Conservation (phyloP, 495 filamentous ascomycete genomes). For the Lasiosphaeria hispida region DNA sequence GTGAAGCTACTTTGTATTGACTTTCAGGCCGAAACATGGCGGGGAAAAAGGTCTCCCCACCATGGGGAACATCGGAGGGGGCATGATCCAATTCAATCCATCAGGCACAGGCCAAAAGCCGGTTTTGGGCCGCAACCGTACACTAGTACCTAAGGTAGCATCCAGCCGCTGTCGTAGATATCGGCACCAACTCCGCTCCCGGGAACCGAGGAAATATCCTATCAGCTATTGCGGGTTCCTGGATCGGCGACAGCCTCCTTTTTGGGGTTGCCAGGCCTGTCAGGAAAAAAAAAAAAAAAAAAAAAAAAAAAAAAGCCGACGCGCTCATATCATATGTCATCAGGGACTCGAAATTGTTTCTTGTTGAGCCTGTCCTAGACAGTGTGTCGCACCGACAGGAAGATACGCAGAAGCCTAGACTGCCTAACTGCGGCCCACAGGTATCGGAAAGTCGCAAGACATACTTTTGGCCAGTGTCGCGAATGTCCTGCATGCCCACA, state of each 20-base stretch:
- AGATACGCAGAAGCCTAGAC: background rate
- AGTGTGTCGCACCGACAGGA: slow-evolving; percentile 4
- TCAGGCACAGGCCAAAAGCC: no score
- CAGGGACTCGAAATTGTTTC: slow-evolving; percentile 6
- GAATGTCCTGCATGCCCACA: no score
- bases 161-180: no score
- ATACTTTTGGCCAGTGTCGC: no score
- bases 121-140: background rate
- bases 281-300: background rate
- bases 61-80: no score
- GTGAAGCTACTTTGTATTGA: background rate
- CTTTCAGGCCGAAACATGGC: slow-evolving; percentile 1
- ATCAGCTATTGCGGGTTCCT: background rate
- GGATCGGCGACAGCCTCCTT: background rate
- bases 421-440: background rate
- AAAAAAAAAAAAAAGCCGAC: background rate
- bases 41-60: background rate
- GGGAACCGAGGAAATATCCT: background rate
- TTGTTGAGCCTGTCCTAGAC: slow-evolving; percentile 1
- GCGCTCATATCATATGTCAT: slow-evolving; percentile 1
- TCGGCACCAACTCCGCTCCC: background rate
- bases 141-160: background rate
- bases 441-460: background rate
- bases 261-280: background rate
- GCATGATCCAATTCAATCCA: no score